Percentiles rank a stretch among this genome's conserved stretches.
Conservation (phyloP, 106 monocot species). For the Acanthochlamys bracteata region DNA sequence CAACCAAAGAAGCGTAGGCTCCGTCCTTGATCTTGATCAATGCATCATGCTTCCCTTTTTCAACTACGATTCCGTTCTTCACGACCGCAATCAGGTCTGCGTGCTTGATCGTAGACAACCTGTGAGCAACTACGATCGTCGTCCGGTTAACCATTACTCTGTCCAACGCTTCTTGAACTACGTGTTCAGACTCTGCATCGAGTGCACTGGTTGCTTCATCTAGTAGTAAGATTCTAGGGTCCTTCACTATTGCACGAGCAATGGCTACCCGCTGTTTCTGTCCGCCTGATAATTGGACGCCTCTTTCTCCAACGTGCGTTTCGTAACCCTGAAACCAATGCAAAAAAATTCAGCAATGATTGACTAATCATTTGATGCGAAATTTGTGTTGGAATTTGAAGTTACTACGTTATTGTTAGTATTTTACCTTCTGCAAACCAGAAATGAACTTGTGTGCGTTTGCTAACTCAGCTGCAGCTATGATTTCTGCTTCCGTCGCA, state of each 20-base stretch:
- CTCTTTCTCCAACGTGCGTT: constrained; percentile 39
- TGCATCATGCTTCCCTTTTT: constrained; percentile 44
- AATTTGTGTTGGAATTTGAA: too few species aligned
- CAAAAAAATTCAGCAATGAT: not conserved
- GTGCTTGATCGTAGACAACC: constrained; percentile 32
- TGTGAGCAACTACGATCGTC: constrained; percentile 31
- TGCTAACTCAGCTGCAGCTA: constrained; percentile 13
- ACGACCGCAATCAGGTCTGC: constrained; percentile 39
- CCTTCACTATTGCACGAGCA: constrained; percentile 40
- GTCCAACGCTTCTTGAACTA: constrained; percentile 41
- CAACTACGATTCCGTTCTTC: constrained; percentile 32
- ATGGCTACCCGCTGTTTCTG: constrained; percentile 46
- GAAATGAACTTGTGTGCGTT: constrained; percentile 18
- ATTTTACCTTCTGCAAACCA: not conserved
- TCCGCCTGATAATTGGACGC: constrained; percentile 36
- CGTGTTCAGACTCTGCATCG: constrained; percentile 40
- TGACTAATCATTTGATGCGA: too few species aligned
- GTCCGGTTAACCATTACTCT: constrained; percentile 42
- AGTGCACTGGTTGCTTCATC: constrained; percentile 55
- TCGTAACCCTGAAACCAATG: constrained; percentile 29
- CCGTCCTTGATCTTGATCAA: constrained; percentile 40
- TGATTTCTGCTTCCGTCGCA: constrained; percentile 11
- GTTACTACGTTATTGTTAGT: too few species aligned
- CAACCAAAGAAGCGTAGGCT: constrained; percentile 45
- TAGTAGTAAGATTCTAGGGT: constrained; percentile 33